Conservation (phyloP, 768 basidiomycete species). For the Agrocybe praecox region DNA sequence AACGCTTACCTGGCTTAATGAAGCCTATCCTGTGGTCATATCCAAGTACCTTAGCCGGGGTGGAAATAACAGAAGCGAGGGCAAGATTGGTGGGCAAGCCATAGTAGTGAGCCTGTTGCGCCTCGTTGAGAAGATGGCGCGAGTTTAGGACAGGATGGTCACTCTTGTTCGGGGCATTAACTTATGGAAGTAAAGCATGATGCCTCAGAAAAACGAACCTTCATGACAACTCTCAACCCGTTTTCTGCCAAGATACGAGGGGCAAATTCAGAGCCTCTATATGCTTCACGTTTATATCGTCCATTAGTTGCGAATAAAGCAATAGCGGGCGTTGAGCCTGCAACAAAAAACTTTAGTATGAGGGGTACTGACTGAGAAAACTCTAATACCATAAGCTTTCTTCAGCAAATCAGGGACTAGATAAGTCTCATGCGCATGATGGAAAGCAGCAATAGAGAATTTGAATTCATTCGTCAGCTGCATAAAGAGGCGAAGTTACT, state of each 20-base stretch:
- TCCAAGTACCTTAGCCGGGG: conserved; percentile 71
- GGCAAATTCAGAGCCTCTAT: conserved; percentile 78
- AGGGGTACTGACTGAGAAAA: conserved; percentile 6
- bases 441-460: conserved; percentile 75
- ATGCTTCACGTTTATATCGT: conserved; percentile 76
- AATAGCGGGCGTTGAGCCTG: conserved; percentile 68
- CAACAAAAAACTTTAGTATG: neutral
- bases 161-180: conserved; percentile 38
- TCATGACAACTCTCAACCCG: conserved; percentile 75
- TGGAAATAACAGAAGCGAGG: conserved; percentile 69
- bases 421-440: conserved; percentile 81
- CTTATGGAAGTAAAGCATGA: neutral
- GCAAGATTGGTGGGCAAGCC: conserved; percentile 69
- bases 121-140: conserved; percentile 74
- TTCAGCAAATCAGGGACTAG: conserved; percentile 84
- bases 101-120: conserved; percentile 76
- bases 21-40: conserved; percentile 77
- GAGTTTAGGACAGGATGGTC: conserved; percentile 67
- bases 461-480: conserved; percentile 66
- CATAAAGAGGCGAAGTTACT: neutral
- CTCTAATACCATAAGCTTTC: conserved; percentile 56
- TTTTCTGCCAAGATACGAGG: conserved; percentile 68
- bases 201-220: conserved; percentile 38
- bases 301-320: conserved; percentile 69
- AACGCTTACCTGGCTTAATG: conserved; percentile 50